Conservation (phyloP, 164 flowering plant species). For the Brasenia schreberi region DNA sequence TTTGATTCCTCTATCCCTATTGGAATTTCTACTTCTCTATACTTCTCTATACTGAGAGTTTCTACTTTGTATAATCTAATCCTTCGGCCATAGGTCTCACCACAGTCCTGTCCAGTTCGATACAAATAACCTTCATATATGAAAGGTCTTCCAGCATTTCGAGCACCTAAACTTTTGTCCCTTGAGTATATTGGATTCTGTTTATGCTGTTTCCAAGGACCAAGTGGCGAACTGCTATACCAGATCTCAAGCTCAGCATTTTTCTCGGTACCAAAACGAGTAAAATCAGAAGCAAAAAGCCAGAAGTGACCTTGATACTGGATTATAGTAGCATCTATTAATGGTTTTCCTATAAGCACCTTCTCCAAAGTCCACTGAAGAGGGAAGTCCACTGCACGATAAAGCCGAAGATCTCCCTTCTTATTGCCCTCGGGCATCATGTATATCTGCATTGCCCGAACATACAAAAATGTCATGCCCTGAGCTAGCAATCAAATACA, state of each 20-base stretch:
- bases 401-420: slow-evolving; percentile 65
- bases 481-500: no score
- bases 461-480: background rate
- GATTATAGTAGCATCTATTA: slow-evolving; percentile 48
- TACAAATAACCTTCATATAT: slow-evolving; percentile 45
- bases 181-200: slow-evolving; percentile 52
- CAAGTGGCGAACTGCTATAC: slow-evolving; percentile 61
- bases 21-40: slow-evolving; percentile 54
- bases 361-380: slow-evolving; percentile 58
- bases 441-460: slow-evolving; percentile 38
- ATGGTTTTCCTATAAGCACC: slow-evolving; percentile 49
- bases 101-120: slow-evolving; percentile 72
- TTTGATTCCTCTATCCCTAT: slow-evolving; percentile 27
- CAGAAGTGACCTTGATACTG: slow-evolving; percentile 39
- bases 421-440: slow-evolving; percentile 80
- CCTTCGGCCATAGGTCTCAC: slow-evolving; percentile 50
- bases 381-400: slow-evolving; percentile 60
- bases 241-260: slow-evolving; percentile 78
- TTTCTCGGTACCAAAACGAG: slow-evolving; percentile 38
- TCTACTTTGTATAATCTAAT: slow-evolving; percentile 44
- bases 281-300: slow-evolving; percentile 77
- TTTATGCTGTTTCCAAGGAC: slow-evolving; percentile 76
- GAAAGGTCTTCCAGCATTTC: slow-evolving; percentile 84
- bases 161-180: slow-evolving; percentile 42
- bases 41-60: slow-evolving; percentile 36